These are phyloP conservation scores for Cladochytrium replicatum DNA, from an alignment of 192 early-diverging fungal genomes.

Conservation along the genomic window DNA sequence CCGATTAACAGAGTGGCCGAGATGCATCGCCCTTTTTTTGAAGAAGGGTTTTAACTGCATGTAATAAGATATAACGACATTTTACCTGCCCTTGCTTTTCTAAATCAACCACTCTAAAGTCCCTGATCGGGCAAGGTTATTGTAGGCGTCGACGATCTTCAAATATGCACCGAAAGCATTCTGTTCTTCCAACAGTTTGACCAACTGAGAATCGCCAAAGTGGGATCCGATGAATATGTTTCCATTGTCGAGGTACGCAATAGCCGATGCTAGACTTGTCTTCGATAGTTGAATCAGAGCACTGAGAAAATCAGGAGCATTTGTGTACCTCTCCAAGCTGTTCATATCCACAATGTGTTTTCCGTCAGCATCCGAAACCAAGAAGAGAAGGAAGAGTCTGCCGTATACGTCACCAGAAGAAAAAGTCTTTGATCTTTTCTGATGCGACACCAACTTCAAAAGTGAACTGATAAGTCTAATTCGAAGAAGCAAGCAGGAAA, in stretches of 20 bases:
- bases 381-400: no score
- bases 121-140: constrained; percentile 76
- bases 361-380: no score
- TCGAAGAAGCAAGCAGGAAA: no score
- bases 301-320: no score
- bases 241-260: constrained; percentile 62
- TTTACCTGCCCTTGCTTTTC: constrained; percentile 51
- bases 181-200: constrained; percentile 40
- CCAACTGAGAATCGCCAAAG: constrained; percentile 72
- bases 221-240: constrained; percentile 76
- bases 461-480: no score
- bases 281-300: no score
- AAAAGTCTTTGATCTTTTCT: constrained; percentile 15
- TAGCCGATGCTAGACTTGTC: constrained; percentile 31
- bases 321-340: no score
- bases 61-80: neutral
- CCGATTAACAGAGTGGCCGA: no score
- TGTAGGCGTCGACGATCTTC: constrained; percentile 46
- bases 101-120: constrained; percentile 76
- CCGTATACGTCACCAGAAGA: no score
- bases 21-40: no score
- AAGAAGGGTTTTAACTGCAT: neutral
- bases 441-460: no score
- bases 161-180: constrained; percentile 32
- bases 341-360: no score